These are phyloP conservation scores for Trypanosoma theileri DNA, from an alignment of 208 protist genomes.

Conservation along the genomic window DNA sequence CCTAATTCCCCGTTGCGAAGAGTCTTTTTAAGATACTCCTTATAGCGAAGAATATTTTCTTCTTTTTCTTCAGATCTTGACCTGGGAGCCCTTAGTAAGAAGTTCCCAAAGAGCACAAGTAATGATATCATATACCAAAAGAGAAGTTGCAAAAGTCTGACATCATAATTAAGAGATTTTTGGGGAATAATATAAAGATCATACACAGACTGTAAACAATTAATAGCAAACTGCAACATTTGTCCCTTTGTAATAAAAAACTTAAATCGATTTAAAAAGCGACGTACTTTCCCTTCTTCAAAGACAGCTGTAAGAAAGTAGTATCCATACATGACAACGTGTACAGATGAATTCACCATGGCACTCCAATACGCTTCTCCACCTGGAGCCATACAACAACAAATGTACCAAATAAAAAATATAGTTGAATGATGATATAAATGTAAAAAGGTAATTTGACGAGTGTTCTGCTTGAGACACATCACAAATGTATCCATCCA, in stretches of 20 bases:
- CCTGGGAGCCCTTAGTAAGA: constrained; percentile 35
- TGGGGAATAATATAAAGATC: constrained; percentile 55
- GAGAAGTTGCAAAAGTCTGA: constrained; percentile 49
- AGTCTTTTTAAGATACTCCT: background rate
- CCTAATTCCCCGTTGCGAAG: background rate
- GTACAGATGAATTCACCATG: constrained; percentile 77
- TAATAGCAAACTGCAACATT: constrained; percentile 71
- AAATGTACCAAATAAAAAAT: constrained; percentile 75
- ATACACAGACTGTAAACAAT: constrained; percentile 71
- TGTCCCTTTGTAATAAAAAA: constrained; percentile 81
- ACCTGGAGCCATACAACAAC: constrained; percentile 41
- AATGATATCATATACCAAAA: constrained; percentile 85
- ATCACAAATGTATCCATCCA: constrained; percentile 81
- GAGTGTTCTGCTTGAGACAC: constrained; percentile 75
- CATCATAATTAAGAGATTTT: constrained; percentile 50
- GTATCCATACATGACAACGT: constrained; percentile 86
- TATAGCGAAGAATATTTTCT: background rate
- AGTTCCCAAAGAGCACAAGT: constrained; percentile 75
- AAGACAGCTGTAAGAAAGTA: constrained; percentile 77
- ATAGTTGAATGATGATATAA: constrained; percentile 83
- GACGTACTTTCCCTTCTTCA: constrained; percentile 44
- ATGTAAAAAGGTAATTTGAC: constrained; percentile 78
- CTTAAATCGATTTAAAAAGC: constrained; percentile 64
- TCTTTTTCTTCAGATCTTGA: too few relatives aligned
- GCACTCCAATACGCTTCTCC: constrained; percentile 83